Evolutionary conservation across 495 filamentous ascomycete genomes (phyloP).

Genomic region (Penicillium pancosmium): DNA sequence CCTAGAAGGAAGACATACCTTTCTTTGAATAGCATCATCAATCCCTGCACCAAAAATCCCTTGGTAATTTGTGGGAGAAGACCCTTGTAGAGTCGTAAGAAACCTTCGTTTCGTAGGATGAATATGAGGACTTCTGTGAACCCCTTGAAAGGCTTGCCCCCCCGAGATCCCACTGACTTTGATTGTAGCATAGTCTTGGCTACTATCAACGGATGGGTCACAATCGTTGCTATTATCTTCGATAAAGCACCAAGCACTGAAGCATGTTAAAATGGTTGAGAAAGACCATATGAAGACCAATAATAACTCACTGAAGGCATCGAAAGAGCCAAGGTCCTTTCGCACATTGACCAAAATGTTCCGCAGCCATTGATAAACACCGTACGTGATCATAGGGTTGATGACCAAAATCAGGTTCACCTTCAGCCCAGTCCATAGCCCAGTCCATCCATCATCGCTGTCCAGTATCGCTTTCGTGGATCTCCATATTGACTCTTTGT

Average conservation of each 20-base stretch:
- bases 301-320: slow-evolving; percentile 72
- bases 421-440: slow-evolving; percentile 65
- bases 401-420: slow-evolving; percentile 62
- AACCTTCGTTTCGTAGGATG: slow-evolving; percentile 79
- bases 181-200: slow-evolving; percentile 90
- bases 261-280: not conserved
- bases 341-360: slow-evolving; percentile 70
- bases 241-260: slow-evolving; percentile 81
- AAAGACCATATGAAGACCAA: not conserved
- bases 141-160: slow-evolving; percentile 81
- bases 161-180: slow-evolving; percentile 70
- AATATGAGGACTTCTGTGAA: slow-evolving; percentile 86
- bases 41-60: slow-evolving; percentile 83
- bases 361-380: slow-evolving; percentile 80
- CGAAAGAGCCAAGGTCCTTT: slow-evolving; percentile 65
- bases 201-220: slow-evolving; percentile 87
- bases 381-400: slow-evolving; percentile 94
- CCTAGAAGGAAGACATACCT: slow-evolving; percentile 54
- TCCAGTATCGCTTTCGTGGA: slow-evolving; percentile 78
- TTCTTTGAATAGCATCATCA: slow-evolving; percentile 96
- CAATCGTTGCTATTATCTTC: slow-evolving; percentile 80
- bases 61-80: slow-evolving; percentile 85
- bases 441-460: slow-evolving; percentile 78
- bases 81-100: slow-evolving; percentile 81
- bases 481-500: slow-evolving; percentile 74